Percentiles rank a stretch among this genome's conserved stretches.
phyloP scores from a whole-genome alignment of 345 rosid species.

The Zanthoxylum bungeanum region DNA sequence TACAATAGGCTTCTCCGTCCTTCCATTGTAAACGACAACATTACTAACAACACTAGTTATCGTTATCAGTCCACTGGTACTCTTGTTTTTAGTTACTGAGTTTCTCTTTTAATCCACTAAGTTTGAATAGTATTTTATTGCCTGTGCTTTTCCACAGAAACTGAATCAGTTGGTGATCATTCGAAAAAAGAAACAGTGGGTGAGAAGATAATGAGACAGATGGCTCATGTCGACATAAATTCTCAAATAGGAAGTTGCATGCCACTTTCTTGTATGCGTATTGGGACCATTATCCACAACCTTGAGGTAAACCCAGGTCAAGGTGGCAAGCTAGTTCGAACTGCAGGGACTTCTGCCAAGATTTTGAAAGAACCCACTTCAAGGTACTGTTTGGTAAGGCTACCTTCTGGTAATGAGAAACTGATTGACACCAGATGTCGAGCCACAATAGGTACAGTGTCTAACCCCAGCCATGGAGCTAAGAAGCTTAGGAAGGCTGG shows the following conservation, averaged over 20 bases:
- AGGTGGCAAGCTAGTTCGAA: constrained; percentile 80
- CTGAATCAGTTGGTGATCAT: constrained; percentile 21
- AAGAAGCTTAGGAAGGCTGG: constrained; percentile 84
- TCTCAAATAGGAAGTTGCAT: constrained; percentile 83
- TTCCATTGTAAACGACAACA: background rate
- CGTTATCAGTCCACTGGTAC: constrained; percentile 17
- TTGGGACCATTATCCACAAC: constrained; percentile 88
- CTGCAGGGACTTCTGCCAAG: constrained; percentile 88
- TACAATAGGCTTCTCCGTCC: background rate
- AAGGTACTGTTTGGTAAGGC: constrained; percentile 47
- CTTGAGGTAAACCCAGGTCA: constrained; percentile 87
- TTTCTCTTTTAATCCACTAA: background rate
- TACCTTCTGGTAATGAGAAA: constrained; percentile 74
- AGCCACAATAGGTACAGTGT: constrained; percentile 73
- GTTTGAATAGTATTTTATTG: constrained; percentile 10
- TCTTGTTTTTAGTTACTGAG: background rate
- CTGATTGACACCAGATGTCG: constrained; percentile 63
- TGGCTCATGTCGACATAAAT: constrained; percentile 76
- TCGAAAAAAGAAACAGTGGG: constrained; percentile 10
- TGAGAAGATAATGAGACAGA: constrained; percentile 56
- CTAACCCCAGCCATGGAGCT: constrained; percentile 59
- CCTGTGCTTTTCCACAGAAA: constrained; percentile 15
- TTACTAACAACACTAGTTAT: background rate
- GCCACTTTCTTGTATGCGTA: constrained; percentile 83
- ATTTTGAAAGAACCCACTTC: constrained; percentile 74